Evolutionary conservation across 352 stramenopile genomes (phyloP).

Genomic region (Pythium phragmiticola): DNA sequence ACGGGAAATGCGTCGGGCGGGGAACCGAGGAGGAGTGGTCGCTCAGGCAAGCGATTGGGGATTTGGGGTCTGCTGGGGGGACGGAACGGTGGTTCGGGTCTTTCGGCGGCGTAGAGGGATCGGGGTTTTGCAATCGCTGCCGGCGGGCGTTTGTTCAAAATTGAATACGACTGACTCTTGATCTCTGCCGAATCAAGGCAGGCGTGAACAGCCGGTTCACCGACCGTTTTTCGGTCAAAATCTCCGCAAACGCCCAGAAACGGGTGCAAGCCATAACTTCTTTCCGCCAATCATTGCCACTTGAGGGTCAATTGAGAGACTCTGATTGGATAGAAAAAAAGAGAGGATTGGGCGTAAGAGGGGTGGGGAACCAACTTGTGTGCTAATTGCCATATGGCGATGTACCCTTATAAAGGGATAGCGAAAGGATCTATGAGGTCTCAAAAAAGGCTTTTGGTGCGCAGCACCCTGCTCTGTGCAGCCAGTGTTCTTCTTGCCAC

Average conservation of each 20-base stretch:
- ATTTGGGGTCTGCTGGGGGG: slow-evolving; percentile 4
- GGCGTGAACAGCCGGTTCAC: slow-evolving; percentile 22
- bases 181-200: slow-evolving; percentile 22
- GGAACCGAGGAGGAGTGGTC: not conserved
- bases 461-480: not conserved
- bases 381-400: slow-evolving; percentile 9
- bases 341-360: not conserved
- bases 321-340: slow-evolving; percentile 16
- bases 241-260: slow-evolving; percentile 3
- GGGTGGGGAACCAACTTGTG: slow-evolving; percentile 5
- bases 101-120: slow-evolving; percentile 10
- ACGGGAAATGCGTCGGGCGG: slow-evolving; percentile 26
- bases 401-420: slow-evolving; percentile 13
- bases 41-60: not conserved
- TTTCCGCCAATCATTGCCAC: slow-evolving; percentile 15
- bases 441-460: slow-evolving; percentile 3
- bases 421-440: not conserved
- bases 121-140: slow-evolving; percentile 1
- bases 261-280: not conserved
- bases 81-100: slow-evolving; percentile 11
- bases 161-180: slow-evolving; percentile 25
- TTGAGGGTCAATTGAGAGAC: too few species aligned
- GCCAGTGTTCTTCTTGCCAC: slow-evolving; percentile 10
- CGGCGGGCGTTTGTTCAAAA: not conserved
- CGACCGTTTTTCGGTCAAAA: slow-evolving; percentile 8